These are phyloP conservation scores for Sarcodon sp. DNA, from an alignment of 768 basidiomycete genomes.

Conservation along the genomic window DNA sequence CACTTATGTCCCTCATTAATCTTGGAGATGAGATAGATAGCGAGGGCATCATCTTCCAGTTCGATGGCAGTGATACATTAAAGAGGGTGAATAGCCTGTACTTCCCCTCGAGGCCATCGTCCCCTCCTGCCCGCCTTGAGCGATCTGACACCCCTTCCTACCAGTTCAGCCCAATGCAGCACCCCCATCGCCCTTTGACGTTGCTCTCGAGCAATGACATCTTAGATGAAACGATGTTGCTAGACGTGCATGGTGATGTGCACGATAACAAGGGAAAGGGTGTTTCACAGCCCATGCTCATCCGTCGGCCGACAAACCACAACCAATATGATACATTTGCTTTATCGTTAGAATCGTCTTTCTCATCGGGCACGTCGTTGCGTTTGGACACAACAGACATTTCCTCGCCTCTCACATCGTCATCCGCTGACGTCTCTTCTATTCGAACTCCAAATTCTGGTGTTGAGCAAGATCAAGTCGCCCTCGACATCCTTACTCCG, in stretches of 20 bases:
- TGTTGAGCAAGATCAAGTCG: too few species aligned
- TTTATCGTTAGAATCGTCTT: constrained; percentile 18
- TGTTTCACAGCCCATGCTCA: constrained; percentile 39
- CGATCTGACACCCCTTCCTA: background rate
- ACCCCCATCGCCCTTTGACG: constrained; percentile 4
- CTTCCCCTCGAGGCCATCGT: constrained; percentile 12
- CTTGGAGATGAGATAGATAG: constrained; percentile 31
- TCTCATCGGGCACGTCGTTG: constrained; percentile 2
- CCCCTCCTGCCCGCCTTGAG: background rate
- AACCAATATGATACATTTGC: constrained; percentile 24
- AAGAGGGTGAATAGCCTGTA: constrained; percentile 1
- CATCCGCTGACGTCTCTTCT: too few species aligned
- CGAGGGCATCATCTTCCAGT: constrained; percentile 36
- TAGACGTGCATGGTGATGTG: background rate
- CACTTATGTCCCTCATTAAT: too few species aligned
- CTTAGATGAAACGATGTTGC: too few species aligned
- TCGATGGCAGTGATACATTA: constrained; percentile 19
- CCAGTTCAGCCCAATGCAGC: constrained; percentile 1
- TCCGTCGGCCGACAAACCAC: constrained; percentile 19
- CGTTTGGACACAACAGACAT: too few species aligned
- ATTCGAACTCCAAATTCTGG: too few species aligned
- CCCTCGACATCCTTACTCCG: too few species aligned
- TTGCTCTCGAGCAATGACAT: background rate
- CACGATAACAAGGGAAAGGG: constrained; percentile 40
- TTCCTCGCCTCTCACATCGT: too few species aligned